Evolutionary conservation across 2,329 filamentous ascomycete genomes (phyloP).

Genomic region (Aspergillus piperis): DNA sequence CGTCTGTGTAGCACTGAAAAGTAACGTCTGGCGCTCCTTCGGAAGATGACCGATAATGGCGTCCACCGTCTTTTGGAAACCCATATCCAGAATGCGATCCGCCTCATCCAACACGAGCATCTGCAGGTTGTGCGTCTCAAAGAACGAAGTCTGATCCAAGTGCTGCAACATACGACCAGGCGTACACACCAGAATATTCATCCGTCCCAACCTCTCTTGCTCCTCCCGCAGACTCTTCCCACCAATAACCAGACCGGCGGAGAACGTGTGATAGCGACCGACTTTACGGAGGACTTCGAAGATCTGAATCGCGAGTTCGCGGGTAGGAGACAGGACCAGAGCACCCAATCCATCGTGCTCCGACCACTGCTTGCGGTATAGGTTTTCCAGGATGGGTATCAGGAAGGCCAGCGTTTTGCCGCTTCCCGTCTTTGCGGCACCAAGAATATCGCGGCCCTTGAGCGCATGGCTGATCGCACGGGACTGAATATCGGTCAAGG

Average conservation of each 20-base stretch:
- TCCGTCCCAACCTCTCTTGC: constrained; percentile 77
- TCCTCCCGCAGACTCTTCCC: constrained; percentile 89
- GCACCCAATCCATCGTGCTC: constrained; percentile 89
- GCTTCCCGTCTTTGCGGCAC: constrained; percentile 91
- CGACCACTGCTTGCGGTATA: constrained; percentile 86
- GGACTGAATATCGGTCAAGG: constrained; percentile 86
- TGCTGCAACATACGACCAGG: constrained; percentile 95
- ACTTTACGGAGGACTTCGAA: constrained; percentile 92
- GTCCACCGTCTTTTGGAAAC: constrained; percentile 86
- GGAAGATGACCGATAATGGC: constrained; percentile 91
- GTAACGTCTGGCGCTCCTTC: constrained; percentile 79
- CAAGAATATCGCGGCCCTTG: constrained; percentile 83
- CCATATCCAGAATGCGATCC: constrained; percentile 96
- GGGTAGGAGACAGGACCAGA: constrained; percentile 88
- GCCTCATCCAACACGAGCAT: constrained; percentile 94
- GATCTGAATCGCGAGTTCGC: constrained; percentile 94
- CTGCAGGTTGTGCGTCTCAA: constrained; percentile 87
- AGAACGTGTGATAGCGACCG: constrained; percentile 84
- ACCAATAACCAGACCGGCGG: constrained; percentile 89
- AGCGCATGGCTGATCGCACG: constrained; percentile 85
- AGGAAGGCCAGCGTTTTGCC: constrained; percentile 95
- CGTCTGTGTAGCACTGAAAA: constrained; percentile 96
- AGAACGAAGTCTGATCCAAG: constrained; percentile 85
- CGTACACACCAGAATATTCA: constrained; percentile 97
- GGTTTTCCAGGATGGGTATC: constrained; percentile 85